Percentiles rank a stretch among this genome's conserved stretches.
These are phyloP conservation scores for Torrubiellomyces zombiae DNA, from an alignment of 2,329 filamentous ascomycete genomes.

Conservation along the genomic window DNA sequence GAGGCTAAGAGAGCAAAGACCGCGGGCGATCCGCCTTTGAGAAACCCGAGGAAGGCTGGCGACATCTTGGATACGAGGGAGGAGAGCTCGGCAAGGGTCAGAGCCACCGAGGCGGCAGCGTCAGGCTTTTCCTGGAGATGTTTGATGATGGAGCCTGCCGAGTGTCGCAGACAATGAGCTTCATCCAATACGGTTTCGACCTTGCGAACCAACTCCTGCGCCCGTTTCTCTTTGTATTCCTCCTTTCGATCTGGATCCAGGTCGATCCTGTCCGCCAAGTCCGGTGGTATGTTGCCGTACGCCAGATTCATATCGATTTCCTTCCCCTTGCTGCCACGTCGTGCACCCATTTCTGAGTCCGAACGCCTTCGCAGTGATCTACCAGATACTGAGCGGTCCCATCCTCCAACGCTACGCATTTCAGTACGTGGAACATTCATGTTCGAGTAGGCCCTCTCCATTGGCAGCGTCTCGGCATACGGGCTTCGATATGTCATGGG, in stretches of 20 bases:
- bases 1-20: constrained; percentile 75
- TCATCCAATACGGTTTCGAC: constrained; percentile 71
- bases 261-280: constrained; percentile 36
- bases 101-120: constrained; percentile 79
- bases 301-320: constrained; percentile 82
- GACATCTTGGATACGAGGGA: constrained; percentile 69
- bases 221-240: constrained; percentile 37
- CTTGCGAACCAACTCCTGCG: constrained; percentile 46
- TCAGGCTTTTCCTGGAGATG: constrained; percentile 59
- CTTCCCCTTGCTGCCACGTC: constrained; percentile 14
- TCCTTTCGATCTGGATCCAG: constrained; percentile 32
- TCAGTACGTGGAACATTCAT: constrained; percentile 11
- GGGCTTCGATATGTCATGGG: constrained; percentile 24
- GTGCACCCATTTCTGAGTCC: constrained; percentile 18
- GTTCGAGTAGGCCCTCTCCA: constrained; percentile 24
- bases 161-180: constrained; percentile 75
- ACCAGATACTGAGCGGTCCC: too few species aligned
- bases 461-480: constrained; percentile 19
- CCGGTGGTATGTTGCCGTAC: constrained; percentile 67
- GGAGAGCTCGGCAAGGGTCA: constrained; percentile 83
- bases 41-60: constrained; percentile 54
- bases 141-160: constrained; percentile 65
- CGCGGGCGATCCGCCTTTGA: constrained; percentile 71
- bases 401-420: constrained; percentile 10
- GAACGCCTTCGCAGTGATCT: constrained; percentile 22